These are phyloP conservation scores for Aspergillus sp. DNA, from an alignment of 2,329 filamentous ascomycete species.

Conservation along the genomic window DNA sequence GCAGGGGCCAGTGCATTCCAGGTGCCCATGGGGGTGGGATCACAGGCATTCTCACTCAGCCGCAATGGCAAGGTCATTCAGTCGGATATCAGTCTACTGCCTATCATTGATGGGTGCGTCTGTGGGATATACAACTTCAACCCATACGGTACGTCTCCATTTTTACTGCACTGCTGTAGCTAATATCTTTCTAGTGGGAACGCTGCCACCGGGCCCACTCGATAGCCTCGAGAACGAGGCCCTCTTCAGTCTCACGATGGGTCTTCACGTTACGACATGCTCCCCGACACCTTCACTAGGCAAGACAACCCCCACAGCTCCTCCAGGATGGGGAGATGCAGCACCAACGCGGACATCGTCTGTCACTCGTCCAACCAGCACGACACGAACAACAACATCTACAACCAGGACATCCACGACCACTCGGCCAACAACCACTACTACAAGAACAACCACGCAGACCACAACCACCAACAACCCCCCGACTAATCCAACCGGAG, in stretches of 20 bases:
- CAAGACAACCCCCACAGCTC: background rate
- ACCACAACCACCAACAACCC: background rate
- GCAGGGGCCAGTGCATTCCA: slow-evolving; percentile 48
- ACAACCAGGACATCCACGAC: background rate
- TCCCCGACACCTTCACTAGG: slow-evolving; percentile 23
- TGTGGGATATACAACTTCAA: slow-evolving; percentile 59
- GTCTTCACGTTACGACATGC: slow-evolving; percentile 22
- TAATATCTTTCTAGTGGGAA: slow-evolving; percentile 19
- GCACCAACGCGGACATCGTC: background rate
- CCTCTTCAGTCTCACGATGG: slow-evolving; percentile 21
- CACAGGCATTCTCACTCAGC: slow-evolving; percentile 50
- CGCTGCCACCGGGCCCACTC: slow-evolving; percentile 18
- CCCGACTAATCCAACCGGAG: background rate
- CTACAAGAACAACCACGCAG: background rate
- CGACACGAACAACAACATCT: background rate
- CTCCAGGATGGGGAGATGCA: slow-evolving; percentile 1
- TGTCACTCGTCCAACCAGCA: background rate
- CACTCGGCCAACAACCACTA: background rate
- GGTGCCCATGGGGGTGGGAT: slow-evolving; percentile 50
- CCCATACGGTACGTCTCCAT: slow-evolving; percentile 43
- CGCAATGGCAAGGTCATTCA: slow-evolving; percentile 45
- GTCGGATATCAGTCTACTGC: slow-evolving; percentile 49
- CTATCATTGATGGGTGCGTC: slow-evolving; percentile 50
- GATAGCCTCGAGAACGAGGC: slow-evolving; percentile 23
- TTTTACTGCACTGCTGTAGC: background rate